Evolutionary conservation across 23 red algal species (phyloP).

Genomic region (Agarophyton chilense): DNA sequence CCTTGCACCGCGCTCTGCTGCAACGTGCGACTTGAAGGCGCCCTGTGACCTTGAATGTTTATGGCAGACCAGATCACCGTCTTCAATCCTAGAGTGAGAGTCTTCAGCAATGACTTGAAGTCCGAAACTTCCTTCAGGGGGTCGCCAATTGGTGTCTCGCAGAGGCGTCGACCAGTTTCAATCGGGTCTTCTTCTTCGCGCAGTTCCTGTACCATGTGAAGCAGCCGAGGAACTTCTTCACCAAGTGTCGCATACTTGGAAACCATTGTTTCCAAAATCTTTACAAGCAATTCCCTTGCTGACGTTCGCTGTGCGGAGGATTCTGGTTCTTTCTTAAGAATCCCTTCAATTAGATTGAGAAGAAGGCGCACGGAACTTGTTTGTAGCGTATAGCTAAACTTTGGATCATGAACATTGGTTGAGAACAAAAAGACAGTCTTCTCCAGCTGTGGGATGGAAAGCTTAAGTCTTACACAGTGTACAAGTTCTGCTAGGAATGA

Average conservation of each 20-base stretch:
- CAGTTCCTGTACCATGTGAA: slow-evolving; percentile 39
- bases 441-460: slow-evolving; percentile 76
- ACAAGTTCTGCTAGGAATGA: slow-evolving; percentile 98
- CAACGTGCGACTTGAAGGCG: not conserved
- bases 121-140: slow-evolving; percentile 87
- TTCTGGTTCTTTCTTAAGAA: slow-evolving; percentile 63
- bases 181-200: slow-evolving; percentile 26
- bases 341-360: slow-evolving; percentile 89
- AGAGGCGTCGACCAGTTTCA: slow-evolving; percentile 13
- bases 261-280: slow-evolving; percentile 87
- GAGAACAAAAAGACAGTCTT: slow-evolving; percentile 90
- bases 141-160: slow-evolving; percentile 62
- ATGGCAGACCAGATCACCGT: slow-evolving; percentile 87
- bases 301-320: slow-evolving; percentile 1
- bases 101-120: slow-evolving; percentile 80
- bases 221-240: slow-evolving; percentile 64
- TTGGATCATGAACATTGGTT: slow-evolving; percentile 92
- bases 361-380: slow-evolving; percentile 87
- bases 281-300: slow-evolving; percentile 78
- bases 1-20: not conserved
- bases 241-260: slow-evolving; percentile 72
- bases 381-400: slow-evolving; percentile 79
- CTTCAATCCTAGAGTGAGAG: slow-evolving; percentile 92
- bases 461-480: slow-evolving; percentile 81
- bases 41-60: slow-evolving; percentile 38